Evolutionary conservation across 2,329 filamentous ascomycete genomes (phyloP), one percentile per base, ranked within the genome.

Genomic region (Verruconis gallopava): DNA sequence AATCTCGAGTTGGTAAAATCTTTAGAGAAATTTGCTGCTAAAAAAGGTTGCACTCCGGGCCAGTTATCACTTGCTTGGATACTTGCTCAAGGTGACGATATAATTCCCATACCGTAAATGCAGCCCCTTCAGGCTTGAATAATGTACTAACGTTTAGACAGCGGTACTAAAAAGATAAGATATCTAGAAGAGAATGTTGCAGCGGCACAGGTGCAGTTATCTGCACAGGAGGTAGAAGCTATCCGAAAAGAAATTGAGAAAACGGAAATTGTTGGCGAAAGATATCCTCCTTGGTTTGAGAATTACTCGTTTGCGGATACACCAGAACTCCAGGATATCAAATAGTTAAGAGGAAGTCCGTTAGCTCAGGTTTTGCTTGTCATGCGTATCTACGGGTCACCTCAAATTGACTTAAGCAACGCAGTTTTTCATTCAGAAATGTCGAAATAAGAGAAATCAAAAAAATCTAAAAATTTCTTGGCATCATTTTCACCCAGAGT

Each of bases 51-150:
- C 38, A 57, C 54, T 11, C 39, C 52, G 11, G 52, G 54, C 15
- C 56, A 59, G 40, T 33, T 57, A 14, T 47, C 51, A 4, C 38
- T 58, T 11, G 54, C 55, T 2, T 59, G 56, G 56, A 46, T 58
- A 22, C 38, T 55, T 6, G 49, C 49, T 19, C 56, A 57, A 46
- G 56, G 55, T 40, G 46, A 43, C 44, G 43, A 46, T 18, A 45
- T 43, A 15, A 21, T 38, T 17, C 44, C 45, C 15, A 49, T 53
- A 39, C 49, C 48, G 38, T 38, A 21, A 38, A 19, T 38, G 5
- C 12, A 19, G 9, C 19, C 11, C 12, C 14, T 38, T 21, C 21
- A 18, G 9, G 6, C 6, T 9, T 36, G 11, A 11, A 9, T 36
- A 13, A 11, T 9, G 6, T 36, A 13, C 36, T 38, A 38, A 38